phyloP scores from a whole-genome alignment of 1,284 basidiomycete genomes.

The Apiotrichum sp. region DNA sequence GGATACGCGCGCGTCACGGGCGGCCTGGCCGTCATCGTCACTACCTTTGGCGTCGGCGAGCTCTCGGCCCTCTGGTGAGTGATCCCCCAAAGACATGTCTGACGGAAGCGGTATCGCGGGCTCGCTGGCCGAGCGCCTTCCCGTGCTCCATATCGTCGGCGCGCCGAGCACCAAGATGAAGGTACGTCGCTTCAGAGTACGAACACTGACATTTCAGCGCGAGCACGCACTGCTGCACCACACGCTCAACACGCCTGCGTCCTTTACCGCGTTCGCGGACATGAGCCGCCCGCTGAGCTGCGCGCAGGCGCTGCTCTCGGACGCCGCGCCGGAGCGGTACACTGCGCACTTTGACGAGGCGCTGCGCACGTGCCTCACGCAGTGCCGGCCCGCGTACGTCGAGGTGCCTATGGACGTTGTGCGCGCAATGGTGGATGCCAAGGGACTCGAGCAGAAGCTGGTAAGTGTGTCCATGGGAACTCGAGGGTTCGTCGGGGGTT shows the following conservation, averaged over 20 bases:
- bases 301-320: constrained; percentile 59
- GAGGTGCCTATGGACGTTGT: constrained; percentile 81
- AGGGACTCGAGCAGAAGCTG: constrained; percentile 53
- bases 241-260: constrained; percentile 74
- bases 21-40: constrained; percentile 63
- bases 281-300: constrained; percentile 71
- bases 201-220: neutral
- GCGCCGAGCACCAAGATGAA: constrained; percentile 56
- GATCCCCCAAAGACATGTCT: neutral
- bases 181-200: constrained; percentile 2
- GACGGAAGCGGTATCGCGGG: constrained; percentile 49
- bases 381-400: constrained; percentile 83
- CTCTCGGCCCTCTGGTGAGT: constrained; percentile 60
- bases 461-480: neutral
- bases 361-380: constrained; percentile 61
- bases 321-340: constrained; percentile 46
- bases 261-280: constrained; percentile 66
- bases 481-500: too few relatives aligned
- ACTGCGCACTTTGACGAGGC: constrained; percentile 72
- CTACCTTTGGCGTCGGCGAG: constrained; percentile 86
- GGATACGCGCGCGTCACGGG: constrained; percentile 87
- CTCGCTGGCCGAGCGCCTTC: constrained; percentile 71
- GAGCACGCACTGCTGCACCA: constrained; percentile 67
- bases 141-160: constrained; percentile 86
- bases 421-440: constrained; percentile 60